Conservation (phyloP, 2,329 filamentous ascomycete species). For the Teratosphaeria gauchensis region DNA sequence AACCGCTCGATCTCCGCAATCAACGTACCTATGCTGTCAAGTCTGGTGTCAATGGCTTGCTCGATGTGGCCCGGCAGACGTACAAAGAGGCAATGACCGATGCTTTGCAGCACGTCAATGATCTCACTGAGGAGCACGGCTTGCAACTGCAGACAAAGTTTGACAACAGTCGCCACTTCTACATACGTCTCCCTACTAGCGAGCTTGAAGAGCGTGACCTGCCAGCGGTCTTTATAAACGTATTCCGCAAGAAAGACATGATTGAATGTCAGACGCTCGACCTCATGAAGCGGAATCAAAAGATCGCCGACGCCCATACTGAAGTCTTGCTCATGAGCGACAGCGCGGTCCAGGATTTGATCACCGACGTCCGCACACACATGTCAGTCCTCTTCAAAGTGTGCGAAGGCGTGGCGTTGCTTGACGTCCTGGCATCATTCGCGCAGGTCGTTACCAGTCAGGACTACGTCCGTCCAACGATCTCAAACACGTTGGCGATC, state of each 20-base stretch:
- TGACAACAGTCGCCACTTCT: constrained; percentile 71
- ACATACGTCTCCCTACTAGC: constrained; percentile 53
- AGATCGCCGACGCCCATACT: constrained; percentile 70
- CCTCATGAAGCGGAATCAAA: constrained; percentile 65
- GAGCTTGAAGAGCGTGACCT: constrained; percentile 54
- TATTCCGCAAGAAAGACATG: constrained; percentile 58
- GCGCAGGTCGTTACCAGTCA: constrained; percentile 60
- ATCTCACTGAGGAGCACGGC: constrained; percentile 50
- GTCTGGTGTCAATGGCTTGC: constrained; percentile 71
- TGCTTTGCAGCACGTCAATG: constrained; percentile 59
- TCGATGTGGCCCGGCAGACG: constrained; percentile 79
- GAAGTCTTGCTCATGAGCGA: constrained; percentile 78
- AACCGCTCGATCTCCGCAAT: constrained; percentile 76
- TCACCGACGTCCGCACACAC: constrained; percentile 60
- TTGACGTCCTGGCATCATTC: constrained; percentile 62
- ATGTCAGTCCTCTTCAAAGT: constrained; percentile 70
- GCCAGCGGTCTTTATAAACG: constrained; percentile 68
- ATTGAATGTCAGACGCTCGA: constrained; percentile 83
- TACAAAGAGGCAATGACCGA: constrained; percentile 84
- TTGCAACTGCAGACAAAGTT: constrained; percentile 61
- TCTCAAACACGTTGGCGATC: constrained; percentile 59
- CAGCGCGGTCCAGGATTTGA: constrained; percentile 59
- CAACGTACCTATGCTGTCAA: constrained; percentile 86
- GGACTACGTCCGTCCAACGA: constrained; percentile 60
- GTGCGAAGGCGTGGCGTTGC: constrained; percentile 73